Conservation (phyloP, 192 early-diverging fungal species). For the Coemansia sp. region DNA sequence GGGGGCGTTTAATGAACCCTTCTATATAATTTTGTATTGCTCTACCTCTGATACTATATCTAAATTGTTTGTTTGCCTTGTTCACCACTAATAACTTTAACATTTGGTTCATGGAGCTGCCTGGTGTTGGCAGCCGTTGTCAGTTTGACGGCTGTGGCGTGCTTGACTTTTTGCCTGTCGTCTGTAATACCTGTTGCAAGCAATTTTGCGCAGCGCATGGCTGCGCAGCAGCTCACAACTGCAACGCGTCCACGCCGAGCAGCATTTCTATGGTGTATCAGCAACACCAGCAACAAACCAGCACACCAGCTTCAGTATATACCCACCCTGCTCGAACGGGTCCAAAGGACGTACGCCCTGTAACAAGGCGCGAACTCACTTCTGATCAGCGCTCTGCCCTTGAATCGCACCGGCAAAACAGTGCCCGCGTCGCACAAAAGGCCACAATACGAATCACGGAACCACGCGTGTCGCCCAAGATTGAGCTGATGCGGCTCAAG, state of each 20-base stretch:
- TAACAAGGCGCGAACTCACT: slow-evolving; percentile 31
- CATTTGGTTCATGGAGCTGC: slow-evolving; percentile 41
- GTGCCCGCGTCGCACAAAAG: not conserved
- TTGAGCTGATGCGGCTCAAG: slow-evolving; percentile 55
- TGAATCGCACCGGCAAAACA: slow-evolving; percentile 7
- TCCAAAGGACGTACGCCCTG: slow-evolving; percentile 15
- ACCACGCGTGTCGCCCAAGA: slow-evolving; percentile 30
- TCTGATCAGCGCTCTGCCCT: slow-evolving; percentile 34
- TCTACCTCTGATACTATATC: too few relatives aligned
- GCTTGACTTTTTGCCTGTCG: slow-evolving; percentile 43
- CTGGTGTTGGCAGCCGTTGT: slow-evolving; percentile 38
- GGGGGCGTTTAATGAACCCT: not conserved
- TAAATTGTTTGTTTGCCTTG: not conserved
- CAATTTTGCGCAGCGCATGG: slow-evolving; percentile 40
- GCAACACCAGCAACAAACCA: not conserved
- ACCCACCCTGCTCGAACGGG: slow-evolving; percentile 29
- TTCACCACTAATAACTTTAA: not conserved
- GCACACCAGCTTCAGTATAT: slow-evolving; percentile 27
- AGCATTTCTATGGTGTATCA: not conserved
- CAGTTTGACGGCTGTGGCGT: slow-evolving; percentile 28
- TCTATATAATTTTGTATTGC: not conserved
- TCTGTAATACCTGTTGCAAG: slow-evolving; percentile 27
- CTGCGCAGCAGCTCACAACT: slow-evolving; percentile 20
- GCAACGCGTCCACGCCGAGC: slow-evolving; percentile 8
- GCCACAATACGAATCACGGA: not conserved